Evolutionary conservation across 345 rosid species (phyloP).

Genomic region (Ricinus communis): DNA sequence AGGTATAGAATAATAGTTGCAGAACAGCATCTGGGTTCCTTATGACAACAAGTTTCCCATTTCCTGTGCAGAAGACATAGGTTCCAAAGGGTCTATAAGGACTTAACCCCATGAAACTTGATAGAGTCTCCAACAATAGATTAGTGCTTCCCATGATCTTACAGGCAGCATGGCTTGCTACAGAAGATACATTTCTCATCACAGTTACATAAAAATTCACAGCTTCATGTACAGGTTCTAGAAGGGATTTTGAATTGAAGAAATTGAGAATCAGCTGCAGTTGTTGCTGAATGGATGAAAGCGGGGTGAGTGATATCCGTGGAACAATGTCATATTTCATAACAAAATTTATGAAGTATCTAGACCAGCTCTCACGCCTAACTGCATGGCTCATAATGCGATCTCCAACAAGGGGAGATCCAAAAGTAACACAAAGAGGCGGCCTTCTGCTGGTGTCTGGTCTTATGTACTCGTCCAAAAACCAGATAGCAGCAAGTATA

Average conservation of each 20-base stretch:
- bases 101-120: conserved; percentile 57
- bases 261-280: conserved; percentile 34
- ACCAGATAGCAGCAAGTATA: conserved; percentile 63
- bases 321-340: conserved; percentile 69
- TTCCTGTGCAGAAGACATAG: conserved; percentile 55
- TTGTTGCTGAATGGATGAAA: conserved; percentile 29
- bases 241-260: conserved; percentile 26
- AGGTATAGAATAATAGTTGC: conserved; percentile 66
- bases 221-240: conserved; percentile 13
- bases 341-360: conserved; percentile 58
- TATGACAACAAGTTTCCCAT: conserved; percentile 42
- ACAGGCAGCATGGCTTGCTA: conserved; percentile 59
- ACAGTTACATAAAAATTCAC: conserved; percentile 41
- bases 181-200: conserved; percentile 52
- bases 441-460: neutral
- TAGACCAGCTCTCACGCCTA: conserved; percentile 68
- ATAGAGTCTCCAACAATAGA: conserved; percentile 53
- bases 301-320: conserved; percentile 57
- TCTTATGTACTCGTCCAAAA: conserved; percentile 39
- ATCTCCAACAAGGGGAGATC: conserved; percentile 78
- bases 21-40: conserved; percentile 72
- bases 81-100: conserved; percentile 84
- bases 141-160: conserved; percentile 66
- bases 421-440: conserved; percentile 72
- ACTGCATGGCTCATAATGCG: conserved; percentile 61